Conservation (phyloP, 176 grass and related monocot species). For the Pharus latifolius region DNA sequence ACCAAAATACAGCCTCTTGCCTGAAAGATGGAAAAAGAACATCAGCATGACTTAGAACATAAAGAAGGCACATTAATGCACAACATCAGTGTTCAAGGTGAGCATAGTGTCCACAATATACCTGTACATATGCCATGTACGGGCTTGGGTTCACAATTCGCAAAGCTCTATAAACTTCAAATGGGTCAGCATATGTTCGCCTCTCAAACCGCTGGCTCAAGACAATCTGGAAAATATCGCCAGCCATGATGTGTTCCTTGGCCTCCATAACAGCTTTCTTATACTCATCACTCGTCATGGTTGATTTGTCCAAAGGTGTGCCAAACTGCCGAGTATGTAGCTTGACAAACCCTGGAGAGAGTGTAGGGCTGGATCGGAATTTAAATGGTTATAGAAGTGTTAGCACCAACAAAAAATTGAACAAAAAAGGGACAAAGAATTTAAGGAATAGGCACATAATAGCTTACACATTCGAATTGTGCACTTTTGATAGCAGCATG, state of each 20-base stretch:
- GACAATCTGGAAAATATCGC: conserved; percentile 84
- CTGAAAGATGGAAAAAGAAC: conserved; percentile 20
- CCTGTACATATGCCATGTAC: conserved; percentile 76
- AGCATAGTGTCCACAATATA: background rate
- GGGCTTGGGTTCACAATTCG: conserved; percentile 84
- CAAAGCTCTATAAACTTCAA: conserved; percentile 73
- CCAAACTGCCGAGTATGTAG: conserved; percentile 60
- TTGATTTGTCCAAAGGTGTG: conserved; percentile 49
- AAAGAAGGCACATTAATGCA: background rate
- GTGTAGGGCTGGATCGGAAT: conserved; percentile 42
- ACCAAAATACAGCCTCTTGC: conserved; percentile 85
- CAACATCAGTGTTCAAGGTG: background rate
- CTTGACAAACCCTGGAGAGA: conserved; percentile 75
- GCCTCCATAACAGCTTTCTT: conserved; percentile 71
- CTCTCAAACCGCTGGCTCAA: conserved; percentile 85
- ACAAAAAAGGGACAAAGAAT: background rate
- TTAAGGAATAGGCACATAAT: background rate
- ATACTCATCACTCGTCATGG: conserved; percentile 87
- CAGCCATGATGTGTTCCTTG: conserved; percentile 79
- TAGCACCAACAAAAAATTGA: background rate
- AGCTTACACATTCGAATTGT: conserved; percentile 83
- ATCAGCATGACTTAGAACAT: background rate
- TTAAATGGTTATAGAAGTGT: conserved; percentile 7
- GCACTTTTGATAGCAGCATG: conserved; percentile 54
- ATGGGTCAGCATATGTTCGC: conserved; percentile 69